Evolutionary conservation across 2,329 filamentous ascomycete genomes (phyloP).

Genomic region (Trichoderma koningii): DNA sequence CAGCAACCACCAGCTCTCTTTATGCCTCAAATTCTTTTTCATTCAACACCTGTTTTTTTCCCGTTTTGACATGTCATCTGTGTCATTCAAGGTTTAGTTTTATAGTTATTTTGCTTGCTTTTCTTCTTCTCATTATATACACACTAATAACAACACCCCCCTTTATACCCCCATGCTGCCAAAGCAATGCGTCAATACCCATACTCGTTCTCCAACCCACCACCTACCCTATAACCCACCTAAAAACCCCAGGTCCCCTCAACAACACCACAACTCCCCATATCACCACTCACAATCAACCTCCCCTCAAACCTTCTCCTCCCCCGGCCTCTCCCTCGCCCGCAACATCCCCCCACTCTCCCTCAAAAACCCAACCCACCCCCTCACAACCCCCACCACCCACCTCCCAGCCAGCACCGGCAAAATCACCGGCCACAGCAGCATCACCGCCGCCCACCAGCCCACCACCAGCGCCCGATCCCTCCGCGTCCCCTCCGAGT

Average conservation of each 20-base stretch:
- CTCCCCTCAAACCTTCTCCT: conserved; percentile 5
- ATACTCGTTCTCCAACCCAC: background rate
- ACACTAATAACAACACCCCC: too few relatives aligned
- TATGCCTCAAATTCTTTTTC: background rate
- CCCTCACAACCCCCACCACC: background rate
- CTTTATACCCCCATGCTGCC: background rate
- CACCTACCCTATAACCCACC: background rate
- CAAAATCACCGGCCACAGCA: conserved; percentile 60
- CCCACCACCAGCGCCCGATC: conserved; percentile 32
- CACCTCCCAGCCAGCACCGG: conserved; percentile 52
- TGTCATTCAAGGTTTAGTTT: background rate
- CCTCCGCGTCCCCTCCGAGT: conserved; percentile 31
- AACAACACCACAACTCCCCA: background rate
- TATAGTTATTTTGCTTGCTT: background rate
- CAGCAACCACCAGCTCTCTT: background rate
- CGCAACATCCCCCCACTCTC: background rate
- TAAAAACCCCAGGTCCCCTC: background rate
- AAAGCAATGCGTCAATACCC: background rate
- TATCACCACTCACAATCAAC: background rate
- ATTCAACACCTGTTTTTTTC: background rate
- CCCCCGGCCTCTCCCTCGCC: background rate
- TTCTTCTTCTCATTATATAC: background rate
- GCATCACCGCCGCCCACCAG: conserved; percentile 38
- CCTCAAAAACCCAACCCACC: background rate
- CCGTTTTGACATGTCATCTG: background rate